Conservation (phyloP, 805 yeast genomes). For the Sungouiozyma intestinalis region DNA sequence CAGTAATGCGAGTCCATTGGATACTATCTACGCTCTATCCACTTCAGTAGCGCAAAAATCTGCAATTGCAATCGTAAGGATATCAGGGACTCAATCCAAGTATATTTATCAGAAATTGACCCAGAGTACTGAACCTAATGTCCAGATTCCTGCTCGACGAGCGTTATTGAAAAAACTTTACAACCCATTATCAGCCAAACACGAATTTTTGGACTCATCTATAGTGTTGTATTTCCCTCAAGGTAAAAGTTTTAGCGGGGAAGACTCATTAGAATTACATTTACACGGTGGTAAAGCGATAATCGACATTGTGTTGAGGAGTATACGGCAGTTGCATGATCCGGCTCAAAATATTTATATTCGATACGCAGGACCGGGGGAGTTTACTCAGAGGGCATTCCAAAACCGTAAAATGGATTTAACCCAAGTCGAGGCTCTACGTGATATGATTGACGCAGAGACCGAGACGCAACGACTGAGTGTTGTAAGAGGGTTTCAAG, state of each 20-base stretch:
- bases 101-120: constrained; percentile 41
- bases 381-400: constrained; percentile 80
- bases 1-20: constrained; percentile 27
- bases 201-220: constrained; percentile 56
- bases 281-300: constrained; percentile 92
- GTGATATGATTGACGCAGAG: constrained; percentile 85
- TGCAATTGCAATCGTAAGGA: constrained; percentile 77
- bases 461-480: constrained; percentile 79
- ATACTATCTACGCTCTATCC: constrained; percentile 81
- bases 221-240: constrained; percentile 54
- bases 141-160: constrained; percentile 37
- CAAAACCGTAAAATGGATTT: constrained; percentile 74
- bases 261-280: constrained; percentile 82
- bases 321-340: constrained; percentile 46
- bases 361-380: constrained; percentile 87
- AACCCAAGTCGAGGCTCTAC: constrained; percentile 83
- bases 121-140: constrained; percentile 3
- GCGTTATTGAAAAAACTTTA: constrained; percentile 54
- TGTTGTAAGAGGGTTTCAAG: constrained; percentile 64
- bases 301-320: constrained; percentile 50
- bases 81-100: constrained; percentile 61
- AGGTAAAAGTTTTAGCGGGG: constrained; percentile 87
- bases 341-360: constrained; percentile 34
- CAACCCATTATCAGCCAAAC: constrained; percentile 7
- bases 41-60: constrained; percentile 64